Evolutionary conservation across 345 rosid genomes (phyloP).

Genomic region (Viola odorata): DNA sequence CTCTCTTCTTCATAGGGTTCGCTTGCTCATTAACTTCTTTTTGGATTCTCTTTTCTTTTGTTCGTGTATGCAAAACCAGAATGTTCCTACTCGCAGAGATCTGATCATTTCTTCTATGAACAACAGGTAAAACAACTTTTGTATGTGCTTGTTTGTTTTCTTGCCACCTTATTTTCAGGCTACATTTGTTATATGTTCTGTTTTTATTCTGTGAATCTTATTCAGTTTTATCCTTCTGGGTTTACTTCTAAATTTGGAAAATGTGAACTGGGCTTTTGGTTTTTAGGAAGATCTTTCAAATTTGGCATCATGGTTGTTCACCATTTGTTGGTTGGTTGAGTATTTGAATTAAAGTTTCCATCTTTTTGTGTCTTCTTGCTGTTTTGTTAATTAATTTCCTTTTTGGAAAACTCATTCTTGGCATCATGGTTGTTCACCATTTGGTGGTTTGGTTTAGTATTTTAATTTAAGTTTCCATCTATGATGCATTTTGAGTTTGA

Average conservation of each 20-base stretch:
- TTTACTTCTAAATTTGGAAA: neutral
- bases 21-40: neutral
- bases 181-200: neutral
- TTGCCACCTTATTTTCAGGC: neutral
- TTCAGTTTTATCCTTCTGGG: constrained; percentile 5
- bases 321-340: constrained; percentile 11
- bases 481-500: too few relatives aligned
- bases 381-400: neutral
- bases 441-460: too few relatives aligned
- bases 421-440: too few relatives aligned
- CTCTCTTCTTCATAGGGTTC: constrained; percentile 7
- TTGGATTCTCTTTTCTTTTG: neutral
- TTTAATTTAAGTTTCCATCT: neutral
- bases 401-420: neutral
- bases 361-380: constrained; percentile 5
- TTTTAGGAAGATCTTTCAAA: constrained; percentile 13
- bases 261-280: neutral
- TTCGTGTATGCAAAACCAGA: neutral
- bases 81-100: constrained; percentile 13
- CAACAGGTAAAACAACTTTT: constrained; percentile 7
- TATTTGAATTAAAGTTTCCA: constrained; percentile 5
- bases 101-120: constrained; percentile 5
- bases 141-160: too few relatives aligned
- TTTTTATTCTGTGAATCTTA: neutral
- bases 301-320: constrained; percentile 7